Percentiles rank a stretch among this genome's conserved stretches.
phyloP scores from a whole-genome alignment of 371 early-diverging fungal genomes.

The Saksenaea oblongispora region DNA sequence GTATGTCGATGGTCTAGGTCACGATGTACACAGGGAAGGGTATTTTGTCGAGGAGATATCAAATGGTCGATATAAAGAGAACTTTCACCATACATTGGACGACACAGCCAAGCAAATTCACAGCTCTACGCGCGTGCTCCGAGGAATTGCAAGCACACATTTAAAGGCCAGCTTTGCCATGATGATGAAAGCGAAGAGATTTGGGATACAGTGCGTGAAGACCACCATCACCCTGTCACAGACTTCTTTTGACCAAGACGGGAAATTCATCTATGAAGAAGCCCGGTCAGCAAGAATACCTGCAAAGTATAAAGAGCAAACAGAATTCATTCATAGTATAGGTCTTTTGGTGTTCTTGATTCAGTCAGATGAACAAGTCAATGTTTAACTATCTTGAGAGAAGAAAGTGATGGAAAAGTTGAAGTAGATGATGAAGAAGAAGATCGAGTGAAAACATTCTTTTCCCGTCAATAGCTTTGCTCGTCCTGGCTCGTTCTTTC shows the following conservation, averaged over 20 bases:
- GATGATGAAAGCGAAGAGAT: neutral
- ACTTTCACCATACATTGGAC: neutral
- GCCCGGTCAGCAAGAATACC: constrained; percentile 6
- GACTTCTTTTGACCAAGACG: constrained; percentile 5
- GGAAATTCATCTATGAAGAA: constrained; percentile 6
- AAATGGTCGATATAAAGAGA: neutral
- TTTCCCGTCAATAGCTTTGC: too few relatives aligned
- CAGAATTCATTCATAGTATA: neutral
- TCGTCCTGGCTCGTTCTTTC: too few relatives aligned
- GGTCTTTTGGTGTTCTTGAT: constrained; percentile 3
- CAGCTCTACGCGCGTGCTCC: neutral
- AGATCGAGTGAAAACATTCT: constrained; percentile 2
- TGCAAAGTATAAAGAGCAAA: neutral
- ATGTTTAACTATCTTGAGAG: neutral
- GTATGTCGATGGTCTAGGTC: neutral
- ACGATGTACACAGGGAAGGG: neutral
- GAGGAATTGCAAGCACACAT: neutral
- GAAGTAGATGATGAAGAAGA: constrained; percentile 7
- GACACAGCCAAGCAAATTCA: neutral
- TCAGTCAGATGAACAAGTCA: neutral
- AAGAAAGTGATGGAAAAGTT: constrained; percentile 7
- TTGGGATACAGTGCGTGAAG: neutral
- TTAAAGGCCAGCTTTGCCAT: neutral
- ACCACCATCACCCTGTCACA: neutral
- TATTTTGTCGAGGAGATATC: neutral